These are phyloP conservation scores for Pythium dissotocum DNA, from an alignment of 352 stramenopile species.

Conservation along the genomic window DNA sequence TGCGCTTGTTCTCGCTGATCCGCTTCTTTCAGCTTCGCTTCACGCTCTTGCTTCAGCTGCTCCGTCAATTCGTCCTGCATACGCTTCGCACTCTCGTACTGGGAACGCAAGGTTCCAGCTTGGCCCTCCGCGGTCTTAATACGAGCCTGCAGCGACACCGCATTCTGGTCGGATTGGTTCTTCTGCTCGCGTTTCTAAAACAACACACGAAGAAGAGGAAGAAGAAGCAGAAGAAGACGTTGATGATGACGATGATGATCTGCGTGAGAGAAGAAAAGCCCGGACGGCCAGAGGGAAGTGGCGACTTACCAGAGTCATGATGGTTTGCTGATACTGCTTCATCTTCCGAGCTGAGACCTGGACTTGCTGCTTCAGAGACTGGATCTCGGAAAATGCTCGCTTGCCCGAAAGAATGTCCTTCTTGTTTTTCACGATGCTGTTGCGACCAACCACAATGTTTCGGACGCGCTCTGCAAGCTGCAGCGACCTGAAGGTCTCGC, in stretches of 20 bases:
- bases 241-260: background rate
- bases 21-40: conserved; percentile 60
- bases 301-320: conserved; percentile 87
- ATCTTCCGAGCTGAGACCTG: conserved; percentile 82
- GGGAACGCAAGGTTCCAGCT: conserved; percentile 52
- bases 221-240: background rate
- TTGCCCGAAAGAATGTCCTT: conserved; percentile 90
- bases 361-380: conserved; percentile 93
- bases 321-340: conserved; percentile 88
- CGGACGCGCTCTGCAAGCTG: conserved; percentile 84
- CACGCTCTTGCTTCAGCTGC: conserved; percentile 72
- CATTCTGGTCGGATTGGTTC: conserved; percentile 90
- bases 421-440: conserved; percentile 85
- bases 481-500: conserved; percentile 87
- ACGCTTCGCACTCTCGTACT: conserved; percentile 67
- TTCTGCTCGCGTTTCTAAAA: conserved; percentile 91
- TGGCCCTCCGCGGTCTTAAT: conserved; percentile 81
- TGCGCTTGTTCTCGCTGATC: conserved; percentile 74
- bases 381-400: conserved; percentile 93
- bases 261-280: background rate
- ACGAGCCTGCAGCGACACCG: conserved; percentile 70
- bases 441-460: conserved; percentile 77
- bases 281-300: conserved; percentile 8
- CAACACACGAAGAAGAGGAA: conserved; percentile 27
- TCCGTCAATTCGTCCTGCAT: conserved; percentile 68